phyloP scores from a whole-genome alignment of 805 yeast genomes.

The Hanseniaspora clermontiae region DNA sequence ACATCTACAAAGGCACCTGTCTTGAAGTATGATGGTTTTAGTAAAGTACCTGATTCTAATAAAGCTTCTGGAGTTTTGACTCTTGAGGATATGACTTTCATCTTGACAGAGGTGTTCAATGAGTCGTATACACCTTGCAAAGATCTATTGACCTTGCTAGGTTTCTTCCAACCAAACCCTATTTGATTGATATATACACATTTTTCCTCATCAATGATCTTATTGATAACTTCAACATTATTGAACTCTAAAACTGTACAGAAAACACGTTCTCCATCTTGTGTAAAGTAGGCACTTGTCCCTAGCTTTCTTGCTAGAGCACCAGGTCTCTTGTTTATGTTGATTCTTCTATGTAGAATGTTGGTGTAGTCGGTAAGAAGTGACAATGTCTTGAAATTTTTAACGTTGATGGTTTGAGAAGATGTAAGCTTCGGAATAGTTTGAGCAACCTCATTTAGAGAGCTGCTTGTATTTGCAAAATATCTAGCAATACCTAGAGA shows the following conservation, averaged over 20 bases:
- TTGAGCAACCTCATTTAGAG: neutral
- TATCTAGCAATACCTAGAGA: neutral
- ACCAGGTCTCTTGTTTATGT: slow-evolving; percentile 70
- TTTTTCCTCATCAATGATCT: slow-evolving; percentile 54
- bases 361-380: neutral
- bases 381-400: slow-evolving; percentile 5
- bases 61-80: slow-evolving; percentile 54
- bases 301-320: slow-evolving; percentile 74
- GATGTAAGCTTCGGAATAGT: slow-evolving; percentile 2
- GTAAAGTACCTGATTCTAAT: slow-evolving; percentile 61
- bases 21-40: slow-evolving; percentile 73
- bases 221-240: slow-evolving; percentile 71
- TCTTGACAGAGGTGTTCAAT: slow-evolving; percentile 77
- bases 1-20: slow-evolving; percentile 77
- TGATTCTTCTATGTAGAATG: slow-evolving; percentile 45
- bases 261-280: slow-evolving; percentile 54
- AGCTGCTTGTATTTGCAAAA: neutral
- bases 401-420: neutral
- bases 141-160: slow-evolving; percentile 49
- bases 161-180: slow-evolving; percentile 63
- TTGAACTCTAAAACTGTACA: slow-evolving; percentile 83
- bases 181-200: slow-evolving; percentile 80
- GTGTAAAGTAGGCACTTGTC: slow-evolving; percentile 74
- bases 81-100: slow-evolving; percentile 61
- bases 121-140: slow-evolving; percentile 64